Percentiles rank a stretch among this genome's conserved stretches.
Conservation (phyloP, 148 eudicot species). For the Cornus suecica region DNA sequence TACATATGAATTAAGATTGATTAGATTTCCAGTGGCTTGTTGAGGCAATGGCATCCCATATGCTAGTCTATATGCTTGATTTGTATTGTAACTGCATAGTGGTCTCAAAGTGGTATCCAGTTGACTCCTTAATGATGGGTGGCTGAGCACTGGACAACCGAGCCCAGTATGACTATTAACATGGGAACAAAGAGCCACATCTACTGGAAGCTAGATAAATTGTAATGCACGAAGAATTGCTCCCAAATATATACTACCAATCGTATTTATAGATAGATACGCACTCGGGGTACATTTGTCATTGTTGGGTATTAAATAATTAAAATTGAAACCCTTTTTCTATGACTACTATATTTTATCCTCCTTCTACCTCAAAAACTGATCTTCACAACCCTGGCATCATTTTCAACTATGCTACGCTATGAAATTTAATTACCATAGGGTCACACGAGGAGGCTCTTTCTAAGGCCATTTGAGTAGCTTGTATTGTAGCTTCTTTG, state of each 20-base stretch:
- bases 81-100: not conserved
- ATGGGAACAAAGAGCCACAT: too few species aligned
- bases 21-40: not conserved
- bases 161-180: too few species aligned
- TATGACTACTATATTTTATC: not conserved
- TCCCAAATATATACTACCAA: too few species aligned
- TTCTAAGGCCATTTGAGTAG: not conserved
- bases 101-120: not conserved
- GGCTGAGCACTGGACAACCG: too few species aligned
- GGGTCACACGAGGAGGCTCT: not conserved
- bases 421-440: not conserved
- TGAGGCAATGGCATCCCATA: not conserved
- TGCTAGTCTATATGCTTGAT: not conserved
- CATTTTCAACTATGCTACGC: not conserved
- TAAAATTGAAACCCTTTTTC: not conserved
- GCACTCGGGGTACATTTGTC: too few species aligned
- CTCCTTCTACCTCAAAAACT: not conserved
- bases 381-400: not conserved
- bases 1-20: not conserved
- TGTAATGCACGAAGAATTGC: too few species aligned
- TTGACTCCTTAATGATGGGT: not conserved
- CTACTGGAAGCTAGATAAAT: too few species aligned
- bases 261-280: too few species aligned
- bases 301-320: not conserved
- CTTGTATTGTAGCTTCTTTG: too few species aligned